phyloP scores from a whole-genome alignment of 2,329 filamentous ascomycete species.

The Fusarium sp. region DNA sequence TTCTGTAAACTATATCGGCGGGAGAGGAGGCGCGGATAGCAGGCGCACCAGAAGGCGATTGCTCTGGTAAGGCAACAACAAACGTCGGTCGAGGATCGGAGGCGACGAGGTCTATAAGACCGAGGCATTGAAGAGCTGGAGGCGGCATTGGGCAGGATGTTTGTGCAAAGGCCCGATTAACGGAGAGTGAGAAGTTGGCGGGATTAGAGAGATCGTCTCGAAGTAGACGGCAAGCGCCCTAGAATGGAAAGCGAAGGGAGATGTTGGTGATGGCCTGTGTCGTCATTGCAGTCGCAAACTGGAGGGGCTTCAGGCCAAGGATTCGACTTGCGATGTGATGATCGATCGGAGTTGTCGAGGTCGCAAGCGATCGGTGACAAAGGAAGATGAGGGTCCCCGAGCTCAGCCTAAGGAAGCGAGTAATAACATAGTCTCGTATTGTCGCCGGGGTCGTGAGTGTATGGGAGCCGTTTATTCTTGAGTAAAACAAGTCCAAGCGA shows the following conservation, averaged over 20 bases:
- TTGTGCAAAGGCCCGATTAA: conserved; percentile 6
- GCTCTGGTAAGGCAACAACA: conserved; percentile 46
- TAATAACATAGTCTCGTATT: conserved; percentile 27
- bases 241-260: conserved; percentile 16
- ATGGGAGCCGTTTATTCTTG: conserved; percentile 4
- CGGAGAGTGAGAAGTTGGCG: neutral
- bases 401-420: conserved; percentile 15
- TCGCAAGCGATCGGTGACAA: conserved; percentile 28
- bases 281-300: conserved; percentile 38
- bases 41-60: conserved; percentile 10
- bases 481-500: conserved; percentile 4
- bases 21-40: conserved; percentile 3
- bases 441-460: conserved; percentile 1
- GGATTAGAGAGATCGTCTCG: neutral
- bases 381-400: neutral
- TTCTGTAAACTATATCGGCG: conserved; percentile 50
- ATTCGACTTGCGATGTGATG: conserved; percentile 2
- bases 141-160: conserved; percentile 38
- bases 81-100: conserved; percentile 57
- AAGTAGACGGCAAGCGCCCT: conserved; percentile 17
- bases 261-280: conserved; percentile 18
- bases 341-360: conserved; percentile 9
- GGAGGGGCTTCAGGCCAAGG: conserved; percentile 6
- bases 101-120: conserved; percentile 55
- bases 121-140: conserved; percentile 45